Percentiles rank a stretch among this genome's conserved stretches.
Evolutionary conservation across 257 asterid species (phyloP).

Genomic region (Plectranthus barbatus): DNA sequence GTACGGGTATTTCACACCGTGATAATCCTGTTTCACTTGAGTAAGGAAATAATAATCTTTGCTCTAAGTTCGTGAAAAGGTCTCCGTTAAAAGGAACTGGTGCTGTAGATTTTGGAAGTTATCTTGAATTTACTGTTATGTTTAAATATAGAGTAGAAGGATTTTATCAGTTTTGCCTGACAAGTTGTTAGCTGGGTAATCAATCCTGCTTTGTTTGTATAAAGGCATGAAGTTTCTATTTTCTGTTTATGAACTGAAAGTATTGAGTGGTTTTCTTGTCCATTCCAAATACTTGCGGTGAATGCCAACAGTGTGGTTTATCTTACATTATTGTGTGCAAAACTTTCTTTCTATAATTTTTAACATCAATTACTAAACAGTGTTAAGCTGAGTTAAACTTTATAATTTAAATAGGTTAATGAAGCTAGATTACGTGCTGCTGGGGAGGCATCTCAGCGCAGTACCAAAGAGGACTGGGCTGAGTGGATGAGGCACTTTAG

Average conservation of each 20-base stretch:
- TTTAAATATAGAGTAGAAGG: slow-evolving; percentile 3
- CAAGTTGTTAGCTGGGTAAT: not conserved
- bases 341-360: not conserved
- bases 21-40: not conserved
- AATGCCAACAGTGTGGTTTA: slow-evolving; percentile 2
- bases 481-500: slow-evolving; percentile 99
- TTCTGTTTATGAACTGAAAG: not conserved
- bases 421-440: slow-evolving; percentile 86
- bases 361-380: not conserved
- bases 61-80: not conserved
- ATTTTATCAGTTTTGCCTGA: not conserved
- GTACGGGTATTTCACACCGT: not conserved
- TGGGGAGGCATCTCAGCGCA: slow-evolving; percentile 99
- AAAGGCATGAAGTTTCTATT: not conserved
- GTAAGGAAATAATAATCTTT: not conserved
- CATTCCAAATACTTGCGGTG: not conserved
- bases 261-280: not conserved
- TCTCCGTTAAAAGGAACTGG: not conserved
- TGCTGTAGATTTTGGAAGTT: not conserved
- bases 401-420: slow-evolving; percentile 49
- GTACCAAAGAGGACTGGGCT: slow-evolving; percentile 99
- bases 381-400: not conserved
- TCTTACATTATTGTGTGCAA: not conserved
- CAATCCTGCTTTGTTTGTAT: not conserved
- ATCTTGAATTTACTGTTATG: slow-evolving; percentile 6